A percentile compares a stretch with the other conserved stretches of the same genome.
These are phyloP conservation scores for Rhynchosporium graminicola DNA, from an alignment of 2,329 filamentous ascomycete species.

Conservation along the genomic window DNA sequence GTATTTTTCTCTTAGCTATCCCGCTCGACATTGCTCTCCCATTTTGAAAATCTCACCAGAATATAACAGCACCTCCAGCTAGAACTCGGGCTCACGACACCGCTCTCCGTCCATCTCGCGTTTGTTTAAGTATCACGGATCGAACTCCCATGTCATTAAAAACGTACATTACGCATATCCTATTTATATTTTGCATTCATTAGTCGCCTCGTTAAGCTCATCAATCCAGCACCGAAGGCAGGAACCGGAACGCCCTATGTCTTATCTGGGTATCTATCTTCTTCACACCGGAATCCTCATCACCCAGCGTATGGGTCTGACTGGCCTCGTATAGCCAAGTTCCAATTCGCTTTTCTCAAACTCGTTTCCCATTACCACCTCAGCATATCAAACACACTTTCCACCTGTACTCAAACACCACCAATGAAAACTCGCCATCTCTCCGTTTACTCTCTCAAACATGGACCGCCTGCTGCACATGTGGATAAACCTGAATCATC, in stretches of 20 bases:
- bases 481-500: conserved; percentile 81
- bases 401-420: not conserved
- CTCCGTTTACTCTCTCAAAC: conserved; percentile 11
- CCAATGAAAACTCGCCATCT: not conserved
- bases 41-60: too few relatives aligned
- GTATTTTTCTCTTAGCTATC: too few relatives aligned
- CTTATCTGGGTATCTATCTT: not conserved
- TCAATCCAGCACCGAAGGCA: too few relatives aligned
- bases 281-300: not conserved
- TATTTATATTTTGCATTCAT: too few relatives aligned
- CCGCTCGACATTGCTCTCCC: too few relatives aligned
- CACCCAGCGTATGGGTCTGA: not conserved
- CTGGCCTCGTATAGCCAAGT: not conserved
- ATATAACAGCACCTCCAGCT: too few relatives aligned
- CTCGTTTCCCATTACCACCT: not conserved
- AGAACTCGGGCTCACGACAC: too few relatives aligned
- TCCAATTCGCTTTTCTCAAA: not conserved
- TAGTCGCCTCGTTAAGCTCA: too few relatives aligned
- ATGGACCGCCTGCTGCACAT: conserved; percentile 67
- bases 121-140: too few relatives aligned
- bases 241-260: conserved; percentile 2
- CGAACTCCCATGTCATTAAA: too few relatives aligned
- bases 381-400: not conserved
- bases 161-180: too few relatives aligned
- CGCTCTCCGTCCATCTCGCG: too few relatives aligned